Conservation (phyloP, 768 basidiomycete species). For the Phallus indusiatus region DNA sequence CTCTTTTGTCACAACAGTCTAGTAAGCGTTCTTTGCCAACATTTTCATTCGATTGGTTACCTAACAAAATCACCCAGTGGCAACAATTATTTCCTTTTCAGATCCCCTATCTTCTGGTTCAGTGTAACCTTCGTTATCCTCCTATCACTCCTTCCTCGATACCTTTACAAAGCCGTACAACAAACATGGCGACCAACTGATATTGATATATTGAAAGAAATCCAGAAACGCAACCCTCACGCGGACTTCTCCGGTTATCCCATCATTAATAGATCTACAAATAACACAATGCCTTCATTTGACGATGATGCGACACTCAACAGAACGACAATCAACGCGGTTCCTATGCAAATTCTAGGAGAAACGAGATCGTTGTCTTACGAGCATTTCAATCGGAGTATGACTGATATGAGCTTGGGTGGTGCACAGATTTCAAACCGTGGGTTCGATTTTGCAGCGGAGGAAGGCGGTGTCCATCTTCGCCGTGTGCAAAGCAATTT, state of each 20-base stretch:
- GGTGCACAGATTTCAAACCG: slow-evolving; percentile 48
- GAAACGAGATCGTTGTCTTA: slow-evolving; percentile 1
- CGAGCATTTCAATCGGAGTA: slow-evolving; percentile 10
- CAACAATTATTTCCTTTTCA: slow-evolving; percentile 71
- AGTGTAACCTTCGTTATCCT: slow-evolving; percentile 60
- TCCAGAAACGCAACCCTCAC: slow-evolving; percentile 58
- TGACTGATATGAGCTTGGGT: slow-evolving; percentile 81
- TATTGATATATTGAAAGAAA: slow-evolving; percentile 70
- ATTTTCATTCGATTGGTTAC: background rate
- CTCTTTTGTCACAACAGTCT: slow-evolving; percentile 61
- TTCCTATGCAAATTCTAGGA: background rate
- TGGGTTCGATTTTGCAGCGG: slow-evolving; percentile 73
- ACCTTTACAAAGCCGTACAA: slow-evolving; percentile 61
- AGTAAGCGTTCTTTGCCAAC: slow-evolving; percentile 16
- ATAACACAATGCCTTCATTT: slow-evolving; percentile 24
- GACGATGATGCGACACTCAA: background rate
- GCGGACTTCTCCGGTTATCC: slow-evolving; percentile 46
- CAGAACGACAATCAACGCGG: background rate
- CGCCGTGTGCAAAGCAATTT: slow-evolving; percentile 73
- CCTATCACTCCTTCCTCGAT: slow-evolving; percentile 72
- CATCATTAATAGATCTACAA: slow-evolving; percentile 14
- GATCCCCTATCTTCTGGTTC: slow-evolving; percentile 84
- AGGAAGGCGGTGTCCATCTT: slow-evolving; percentile 83
- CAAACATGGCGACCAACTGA: slow-evolving; percentile 70
- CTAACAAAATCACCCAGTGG: slow-evolving; percentile 29